A percentile compares a stretch with the other conserved stretches of the same genome.
Evolutionary conservation across 2,329 filamentous ascomycete species (phyloP).

Genomic region (Cordyceps militaris): DNA sequence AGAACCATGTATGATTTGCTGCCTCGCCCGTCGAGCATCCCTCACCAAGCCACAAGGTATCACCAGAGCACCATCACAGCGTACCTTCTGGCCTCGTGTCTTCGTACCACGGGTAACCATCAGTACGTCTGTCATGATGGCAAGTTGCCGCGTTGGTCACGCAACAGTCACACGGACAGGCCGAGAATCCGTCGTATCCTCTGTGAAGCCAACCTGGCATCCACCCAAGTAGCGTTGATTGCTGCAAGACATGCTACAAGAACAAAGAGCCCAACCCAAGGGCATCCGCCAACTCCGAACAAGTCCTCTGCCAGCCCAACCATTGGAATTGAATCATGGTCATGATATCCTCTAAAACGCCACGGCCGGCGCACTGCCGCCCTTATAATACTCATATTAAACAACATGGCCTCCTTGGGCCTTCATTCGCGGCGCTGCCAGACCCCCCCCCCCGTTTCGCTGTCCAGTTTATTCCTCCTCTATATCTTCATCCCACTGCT

Average conservation of each 20-base stretch:
- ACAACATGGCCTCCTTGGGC: background rate
- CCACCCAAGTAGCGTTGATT: background rate
- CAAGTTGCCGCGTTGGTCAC: background rate
- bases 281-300: background rate
- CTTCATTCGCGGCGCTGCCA: background rate
- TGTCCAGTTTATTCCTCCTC: conserved; percentile 49
- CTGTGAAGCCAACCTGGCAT: background rate
- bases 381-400: background rate
- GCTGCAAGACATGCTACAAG: background rate
- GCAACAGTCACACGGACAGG: background rate
- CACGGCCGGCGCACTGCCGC: background rate
- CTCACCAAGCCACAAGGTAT: background rate
- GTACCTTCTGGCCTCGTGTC: too few species aligned
- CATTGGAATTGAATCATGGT: background rate
- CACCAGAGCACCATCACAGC: background rate
- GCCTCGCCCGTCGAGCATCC: background rate
- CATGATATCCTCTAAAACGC: background rate
- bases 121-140: background rate
- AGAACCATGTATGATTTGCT: background rate
- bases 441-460: too few species aligned
- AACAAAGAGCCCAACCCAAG: background rate
- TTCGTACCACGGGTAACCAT: too few species aligned
- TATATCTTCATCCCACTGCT: conserved; percentile 74
- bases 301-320: background rate
- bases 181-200: background rate